Conservation (phyloP, 768 basidiomycete genomes). For the Mycena filopes region DNA sequence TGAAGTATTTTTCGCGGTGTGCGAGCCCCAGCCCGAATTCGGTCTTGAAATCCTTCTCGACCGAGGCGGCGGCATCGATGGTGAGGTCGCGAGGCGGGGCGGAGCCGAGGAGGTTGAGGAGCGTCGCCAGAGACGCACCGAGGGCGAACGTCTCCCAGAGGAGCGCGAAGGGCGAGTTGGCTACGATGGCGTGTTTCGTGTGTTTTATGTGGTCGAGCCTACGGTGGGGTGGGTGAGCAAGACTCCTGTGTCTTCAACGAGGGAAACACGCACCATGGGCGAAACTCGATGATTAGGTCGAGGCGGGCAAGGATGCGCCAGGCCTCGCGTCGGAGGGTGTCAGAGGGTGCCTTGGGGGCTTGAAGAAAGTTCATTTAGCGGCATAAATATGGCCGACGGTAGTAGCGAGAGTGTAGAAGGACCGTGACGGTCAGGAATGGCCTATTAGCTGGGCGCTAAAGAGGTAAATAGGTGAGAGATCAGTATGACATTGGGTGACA, state of each 20-base stretch:
- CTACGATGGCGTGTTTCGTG: conserved; percentile 26
- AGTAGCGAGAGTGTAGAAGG: conserved; percentile 24
- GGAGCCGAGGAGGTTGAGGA: conserved; percentile 51
- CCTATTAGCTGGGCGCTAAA: conserved; percentile 16
- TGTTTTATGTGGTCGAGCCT: conserved; percentile 43
- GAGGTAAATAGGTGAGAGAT: neutral
- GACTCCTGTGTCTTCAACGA: neutral
- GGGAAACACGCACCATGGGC: conserved; percentile 37
- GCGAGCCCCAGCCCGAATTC: conserved; percentile 43
- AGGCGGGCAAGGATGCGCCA: conserved; percentile 51
- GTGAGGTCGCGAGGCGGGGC: conserved; percentile 44
- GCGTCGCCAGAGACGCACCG: conserved; percentile 47
- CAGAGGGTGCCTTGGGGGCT: conserved; percentile 49
- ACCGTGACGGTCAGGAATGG: conserved; percentile 30
- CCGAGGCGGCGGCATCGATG: conserved; percentile 34
- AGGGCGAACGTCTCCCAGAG: conserved; percentile 52
- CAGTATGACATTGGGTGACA: conserved; percentile 19
- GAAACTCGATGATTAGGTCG: conserved; percentile 48
- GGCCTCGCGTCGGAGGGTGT: conserved; percentile 48
- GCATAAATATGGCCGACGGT: conserved; percentile 30
- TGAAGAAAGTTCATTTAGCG: conserved; percentile 37
- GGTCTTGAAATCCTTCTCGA: conserved; percentile 28
- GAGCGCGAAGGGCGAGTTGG: conserved; percentile 41
- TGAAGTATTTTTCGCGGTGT: conserved; percentile 44
- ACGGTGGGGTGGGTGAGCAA: neutral